A percentile compares a stretch with the other conserved stretches of the same genome.
phyloP scores from a whole-genome alignment of 1,284 basidiomycete species.

The Cutaneotrichosporon sp. region DNA sequence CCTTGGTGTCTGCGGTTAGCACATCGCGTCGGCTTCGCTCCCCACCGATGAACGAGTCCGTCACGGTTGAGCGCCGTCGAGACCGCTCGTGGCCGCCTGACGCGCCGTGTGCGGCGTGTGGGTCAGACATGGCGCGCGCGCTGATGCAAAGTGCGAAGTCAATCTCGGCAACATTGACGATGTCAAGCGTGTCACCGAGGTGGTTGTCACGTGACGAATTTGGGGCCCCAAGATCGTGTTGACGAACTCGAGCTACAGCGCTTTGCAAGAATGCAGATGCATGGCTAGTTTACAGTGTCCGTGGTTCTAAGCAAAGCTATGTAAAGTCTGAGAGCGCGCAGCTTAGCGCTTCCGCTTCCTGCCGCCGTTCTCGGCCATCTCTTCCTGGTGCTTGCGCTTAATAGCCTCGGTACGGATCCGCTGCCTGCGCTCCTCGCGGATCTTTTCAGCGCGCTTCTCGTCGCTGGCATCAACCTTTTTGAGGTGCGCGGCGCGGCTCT shows the following conservation, averaged over 20 bases:
- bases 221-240: too few relatives aligned
- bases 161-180: too few relatives aligned
- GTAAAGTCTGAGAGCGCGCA: too few relatives aligned
- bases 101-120: neutral
- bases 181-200: too few relatives aligned
- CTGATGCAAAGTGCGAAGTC: too few relatives aligned
- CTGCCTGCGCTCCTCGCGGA: conserved; percentile 65
- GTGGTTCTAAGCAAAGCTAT: too few relatives aligned
- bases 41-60: conserved; percentile 19
- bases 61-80: conserved; percentile 9
- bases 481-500: conserved; percentile 34
- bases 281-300: too few relatives aligned
- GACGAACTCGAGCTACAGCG: too few relatives aligned
- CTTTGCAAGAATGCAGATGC: too few relatives aligned
- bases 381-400: conserved; percentile 40
- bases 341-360: conserved; percentile 8
- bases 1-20: conserved; percentile 37
- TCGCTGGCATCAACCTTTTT: conserved; percentile 64
- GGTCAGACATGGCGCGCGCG: conserved; percentile 1
- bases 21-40: neutral
- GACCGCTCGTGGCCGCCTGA: neutral
- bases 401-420: conserved; percentile 50
- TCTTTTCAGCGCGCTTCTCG: conserved; percentile 71
- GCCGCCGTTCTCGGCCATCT: conserved; percentile 24
- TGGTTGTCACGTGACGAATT: too few relatives aligned